Conservation (phyloP, 176 grass and related monocot species). For the Carex myosuroides region DNA sequence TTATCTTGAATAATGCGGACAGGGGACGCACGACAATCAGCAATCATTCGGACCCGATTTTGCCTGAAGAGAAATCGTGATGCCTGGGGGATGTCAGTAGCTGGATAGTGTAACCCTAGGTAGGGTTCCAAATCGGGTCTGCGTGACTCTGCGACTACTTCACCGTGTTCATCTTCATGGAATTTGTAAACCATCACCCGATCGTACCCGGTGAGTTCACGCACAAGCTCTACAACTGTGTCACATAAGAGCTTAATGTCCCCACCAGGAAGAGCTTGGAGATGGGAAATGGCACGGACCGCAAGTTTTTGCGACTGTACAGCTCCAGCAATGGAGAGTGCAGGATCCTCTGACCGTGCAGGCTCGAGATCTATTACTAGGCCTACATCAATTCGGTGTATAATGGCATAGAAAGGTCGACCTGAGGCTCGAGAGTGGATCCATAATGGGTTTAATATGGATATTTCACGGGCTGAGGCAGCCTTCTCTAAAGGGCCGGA, state of each 20-base stretch:
- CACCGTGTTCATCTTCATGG: constrained; percentile 94
- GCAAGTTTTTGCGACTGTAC: constrained; percentile 96
- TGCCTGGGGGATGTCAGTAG: constrained; percentile 94
- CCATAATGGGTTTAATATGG: constrained; percentile 80
- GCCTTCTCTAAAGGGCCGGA: constrained; percentile 53
- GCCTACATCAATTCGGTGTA: constrained; percentile 84
- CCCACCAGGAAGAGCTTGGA: constrained; percentile 77
- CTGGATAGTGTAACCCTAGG: constrained; percentile 87
- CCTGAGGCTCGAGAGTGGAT: constrained; percentile 75
- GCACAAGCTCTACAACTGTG: constrained; percentile 69
- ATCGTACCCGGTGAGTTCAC: constrained; percentile 87
- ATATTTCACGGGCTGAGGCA: constrained; percentile 75
- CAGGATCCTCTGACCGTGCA: constrained; percentile 60
- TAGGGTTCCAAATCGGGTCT: constrained; percentile 80
- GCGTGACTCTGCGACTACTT: constrained; percentile 75
- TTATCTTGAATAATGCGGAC: constrained; percentile 83
- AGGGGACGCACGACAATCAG: constrained; percentile 54
- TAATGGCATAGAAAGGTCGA: constrained; percentile 89
- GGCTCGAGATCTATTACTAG: constrained; percentile 91
- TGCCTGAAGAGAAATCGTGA: constrained; percentile 97
- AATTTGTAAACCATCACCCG: constrained; percentile 99
- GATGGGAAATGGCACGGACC: constrained; percentile 78
- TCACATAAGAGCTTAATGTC: constrained; percentile 78
- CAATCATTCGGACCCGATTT: constrained; percentile 92
- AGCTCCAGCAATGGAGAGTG: constrained; percentile 56